Conservation (phyloP, 805 yeast genomes). For the Blastobotrys americana region DNA sequence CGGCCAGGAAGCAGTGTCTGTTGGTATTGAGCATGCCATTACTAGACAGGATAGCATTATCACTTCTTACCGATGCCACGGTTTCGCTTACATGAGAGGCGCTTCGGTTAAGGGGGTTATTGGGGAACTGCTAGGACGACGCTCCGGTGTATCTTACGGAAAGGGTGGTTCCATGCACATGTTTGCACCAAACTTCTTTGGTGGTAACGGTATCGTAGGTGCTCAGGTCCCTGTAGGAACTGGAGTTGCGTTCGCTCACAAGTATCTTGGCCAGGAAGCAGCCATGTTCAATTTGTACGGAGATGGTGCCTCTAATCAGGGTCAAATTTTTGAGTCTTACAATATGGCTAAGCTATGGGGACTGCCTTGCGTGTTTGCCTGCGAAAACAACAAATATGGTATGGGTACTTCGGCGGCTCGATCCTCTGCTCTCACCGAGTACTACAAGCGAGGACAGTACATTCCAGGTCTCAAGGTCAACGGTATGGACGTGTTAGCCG, state of each 20-base stretch:
- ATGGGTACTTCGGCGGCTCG: slow-evolving; percentile 99
- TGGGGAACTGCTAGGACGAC: slow-evolving; percentile 95
- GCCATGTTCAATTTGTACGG: slow-evolving; percentile 90
- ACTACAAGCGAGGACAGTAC: slow-evolving; percentile 98
- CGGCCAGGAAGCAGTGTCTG: slow-evolving; percentile 99
- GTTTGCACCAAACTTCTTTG: slow-evolving; percentile 92
- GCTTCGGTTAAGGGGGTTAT: slow-evolving; percentile 81
- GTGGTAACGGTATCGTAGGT: slow-evolving; percentile 99
- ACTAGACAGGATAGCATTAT: slow-evolving; percentile 79
- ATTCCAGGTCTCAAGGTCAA: slow-evolving; percentile 97
- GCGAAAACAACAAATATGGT: slow-evolving; percentile 99
- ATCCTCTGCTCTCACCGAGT: slow-evolving; percentile 93
- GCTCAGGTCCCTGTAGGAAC: slow-evolving; percentile 99
- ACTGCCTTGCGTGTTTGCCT: slow-evolving; percentile 87
- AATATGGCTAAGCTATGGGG: slow-evolving; percentile 99
- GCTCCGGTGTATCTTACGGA: slow-evolving; percentile 92
- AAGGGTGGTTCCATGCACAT: slow-evolving; percentile 99
- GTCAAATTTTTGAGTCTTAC: slow-evolving; percentile 95
- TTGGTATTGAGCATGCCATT: slow-evolving; percentile 94
- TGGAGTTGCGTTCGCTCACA: slow-evolving; percentile 97
- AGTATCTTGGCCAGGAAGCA: slow-evolving; percentile 62
- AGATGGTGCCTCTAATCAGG: slow-evolving; percentile 99
- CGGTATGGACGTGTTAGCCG: slow-evolving; percentile 97
- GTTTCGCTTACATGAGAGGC: slow-evolving; percentile 95
- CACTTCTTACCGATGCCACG: slow-evolving; percentile 98